A percentile compares a stretch with the other conserved stretches of the same genome.
These are phyloP conservation scores for Rhypophila decipiens DNA, from an alignment of 495 filamentous ascomycete genomes.

Conservation along the genomic window DNA sequence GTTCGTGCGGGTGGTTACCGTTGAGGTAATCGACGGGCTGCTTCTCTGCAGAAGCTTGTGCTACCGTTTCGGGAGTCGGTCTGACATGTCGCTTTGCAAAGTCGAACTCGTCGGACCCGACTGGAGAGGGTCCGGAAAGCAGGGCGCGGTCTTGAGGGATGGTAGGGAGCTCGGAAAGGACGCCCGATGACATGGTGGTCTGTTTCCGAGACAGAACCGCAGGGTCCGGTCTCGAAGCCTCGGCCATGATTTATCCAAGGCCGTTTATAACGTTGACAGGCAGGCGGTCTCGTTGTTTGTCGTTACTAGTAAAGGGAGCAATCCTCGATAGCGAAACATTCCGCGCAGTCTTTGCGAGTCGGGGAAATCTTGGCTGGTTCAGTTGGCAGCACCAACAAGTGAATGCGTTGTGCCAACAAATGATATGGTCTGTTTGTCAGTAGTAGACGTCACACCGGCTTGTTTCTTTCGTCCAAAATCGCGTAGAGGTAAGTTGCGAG, in stretches of 20 bases:
- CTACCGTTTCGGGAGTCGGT: conserved; percentile 9
- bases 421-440: no score
- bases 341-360: not conserved
- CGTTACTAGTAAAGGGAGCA: not conserved
- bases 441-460: no score
- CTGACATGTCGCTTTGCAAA: conserved; percentile 19
- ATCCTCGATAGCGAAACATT: conserved; percentile 12
- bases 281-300: conserved; percentile 1
- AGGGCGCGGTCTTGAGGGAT: conserved; percentile 21
- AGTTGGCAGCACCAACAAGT: no score
- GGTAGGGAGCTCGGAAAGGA: conserved; percentile 20
- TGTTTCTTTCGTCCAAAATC: no score
- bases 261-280: not conserved
- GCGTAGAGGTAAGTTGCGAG: no score
- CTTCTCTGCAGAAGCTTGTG: conserved; percentile 9
- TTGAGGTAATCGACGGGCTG: conserved; percentile 40
- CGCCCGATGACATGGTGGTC: conserved; percentile 17
- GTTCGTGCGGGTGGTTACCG: conserved; percentile 31
- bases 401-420: no score
- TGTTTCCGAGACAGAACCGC: conserved; percentile 13
- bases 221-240: conserved; percentile 10
- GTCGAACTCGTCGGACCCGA: conserved; percentile 25
- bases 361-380: no score
- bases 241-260: conserved; percentile 16
- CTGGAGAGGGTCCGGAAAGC: conserved; percentile 10